phyloP scores from a whole-genome alignment of 2,329 filamentous ascomycete species.

The Talaromyces verruculosus region DNA sequence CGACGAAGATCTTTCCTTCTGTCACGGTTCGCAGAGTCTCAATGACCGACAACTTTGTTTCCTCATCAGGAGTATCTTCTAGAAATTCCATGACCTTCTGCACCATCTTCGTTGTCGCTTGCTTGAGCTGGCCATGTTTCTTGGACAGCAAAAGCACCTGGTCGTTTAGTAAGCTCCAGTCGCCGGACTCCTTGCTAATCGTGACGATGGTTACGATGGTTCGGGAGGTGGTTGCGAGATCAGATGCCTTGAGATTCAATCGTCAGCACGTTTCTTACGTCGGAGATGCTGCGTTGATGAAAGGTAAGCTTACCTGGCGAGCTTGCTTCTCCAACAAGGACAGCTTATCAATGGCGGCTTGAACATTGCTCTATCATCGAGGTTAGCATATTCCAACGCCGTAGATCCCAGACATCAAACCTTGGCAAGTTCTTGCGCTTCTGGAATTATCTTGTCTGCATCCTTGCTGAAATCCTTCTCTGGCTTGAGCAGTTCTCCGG shows the following conservation, averaged over 20 bases:
- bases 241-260: conserved; percentile 67
- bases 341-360: conserved; percentile 91
- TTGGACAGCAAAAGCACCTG: conserved; percentile 94
- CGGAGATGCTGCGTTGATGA: conserved; percentile 21
- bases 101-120: conserved; percentile 98
- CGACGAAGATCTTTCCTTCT: conserved; percentile 99
- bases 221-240: conserved; percentile 91
- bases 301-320: conserved; percentile 67
- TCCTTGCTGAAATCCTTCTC: conserved; percentile 99
- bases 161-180: conserved; percentile 95
- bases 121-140: conserved; percentile 99
- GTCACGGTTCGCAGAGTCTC: conserved; percentile 95
- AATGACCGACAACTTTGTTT: conserved; percentile 89
- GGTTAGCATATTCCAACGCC: not conserved
- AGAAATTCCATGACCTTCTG: conserved; percentile 93
- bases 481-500: conserved; percentile 79
- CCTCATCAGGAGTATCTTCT: conserved; percentile 77
- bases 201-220: conserved; percentile 85
- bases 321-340: conserved; percentile 91
- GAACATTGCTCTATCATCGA: conserved; percentile 60
- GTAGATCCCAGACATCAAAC: conserved; percentile 48
- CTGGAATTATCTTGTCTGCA: conserved; percentile 84
- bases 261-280: conserved; percentile 20
- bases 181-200: conserved; percentile 86
- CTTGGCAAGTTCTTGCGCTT: conserved; percentile 86